A percentile compares a stretch with the other conserved stretches of the same genome.
These are phyloP conservation scores for Xanthoconium purpureum DNA, from an alignment of 768 basidiomycete genomes.

Conservation along the genomic window DNA sequence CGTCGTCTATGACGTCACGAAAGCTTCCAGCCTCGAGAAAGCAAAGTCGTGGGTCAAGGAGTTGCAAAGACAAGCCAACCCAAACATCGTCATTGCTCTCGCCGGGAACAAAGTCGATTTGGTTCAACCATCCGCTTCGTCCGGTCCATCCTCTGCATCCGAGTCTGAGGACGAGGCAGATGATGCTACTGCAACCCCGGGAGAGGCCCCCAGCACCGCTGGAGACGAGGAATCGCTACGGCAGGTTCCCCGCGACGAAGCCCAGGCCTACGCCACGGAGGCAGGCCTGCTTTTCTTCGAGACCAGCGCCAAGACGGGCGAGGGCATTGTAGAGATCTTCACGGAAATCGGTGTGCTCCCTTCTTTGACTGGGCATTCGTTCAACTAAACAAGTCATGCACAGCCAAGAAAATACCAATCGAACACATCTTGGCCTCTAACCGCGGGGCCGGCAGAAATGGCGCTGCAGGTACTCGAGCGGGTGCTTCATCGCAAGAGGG, in stretches of 20 bases:
- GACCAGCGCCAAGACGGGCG: constrained; percentile 95
- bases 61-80: constrained; percentile 96
- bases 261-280: constrained; percentile 93
- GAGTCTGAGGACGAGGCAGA: constrained; percentile 89
- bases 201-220: constrained; percentile 53
- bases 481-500: constrained; percentile 50
- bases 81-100: constrained; percentile 97
- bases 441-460: constrained; percentile 61
- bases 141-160: constrained; percentile 46
- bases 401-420: constrained; percentile 86
- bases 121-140: constrained; percentile 62
- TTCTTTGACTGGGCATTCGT: not conserved
- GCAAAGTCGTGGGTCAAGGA: constrained; percentile 99
- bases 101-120: constrained; percentile 98
- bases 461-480: constrained; percentile 50
- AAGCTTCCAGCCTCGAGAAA: constrained; percentile 93
- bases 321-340: constrained; percentile 94
- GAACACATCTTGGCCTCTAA: constrained; percentile 90
- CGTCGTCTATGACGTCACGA: constrained; percentile 97
- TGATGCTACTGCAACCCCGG: constrained; percentile 87
- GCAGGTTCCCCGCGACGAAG: constrained; percentile 93
- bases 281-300: constrained; percentile 95
- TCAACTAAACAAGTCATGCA: not conserved
- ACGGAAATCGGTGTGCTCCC: constrained; percentile 85
- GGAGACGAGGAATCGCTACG: constrained; percentile 69